Percentiles rank a stretch among this genome's conserved stretches.
These are phyloP conservation scores for Gentiana macrophylla DNA, from an alignment of 257 asterid species.

Conservation along the genomic window DNA sequence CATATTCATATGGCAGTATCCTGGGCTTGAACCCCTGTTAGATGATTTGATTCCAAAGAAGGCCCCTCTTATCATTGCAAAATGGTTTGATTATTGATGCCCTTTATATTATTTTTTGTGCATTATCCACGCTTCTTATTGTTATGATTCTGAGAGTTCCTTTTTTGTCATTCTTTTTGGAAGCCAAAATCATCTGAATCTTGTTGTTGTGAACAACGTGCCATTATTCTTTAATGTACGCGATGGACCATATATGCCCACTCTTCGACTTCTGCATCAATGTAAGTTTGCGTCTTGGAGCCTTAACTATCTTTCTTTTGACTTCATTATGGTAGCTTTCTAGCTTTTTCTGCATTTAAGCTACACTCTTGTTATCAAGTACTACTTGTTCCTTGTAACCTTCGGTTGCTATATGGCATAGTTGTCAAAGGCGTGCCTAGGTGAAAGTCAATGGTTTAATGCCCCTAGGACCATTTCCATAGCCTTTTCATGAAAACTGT, in stretches of 20 bases:
- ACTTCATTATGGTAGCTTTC: no score
- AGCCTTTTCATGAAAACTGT: no score
- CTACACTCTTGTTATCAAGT: no score
- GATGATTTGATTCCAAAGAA: slow-evolving; percentile 94
- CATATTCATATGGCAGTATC: slow-evolving; percentile 50
- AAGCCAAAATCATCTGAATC: slow-evolving; percentile 93
- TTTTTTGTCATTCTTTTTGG: slow-evolving; percentile 11
- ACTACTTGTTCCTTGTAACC: no score
- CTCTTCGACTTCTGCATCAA: slow-evolving; percentile 94
- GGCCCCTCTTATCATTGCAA: slow-evolving; percentile 87
- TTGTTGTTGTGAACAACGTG: slow-evolving; percentile 88
- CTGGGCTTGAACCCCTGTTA: slow-evolving; percentile 75
- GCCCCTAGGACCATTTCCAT: no score
- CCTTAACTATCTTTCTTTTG: not conserved
- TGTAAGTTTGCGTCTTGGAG: slow-evolving; percentile 38
- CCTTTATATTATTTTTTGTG: not conserved
- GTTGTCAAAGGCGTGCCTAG: no score
- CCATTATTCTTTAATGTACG: slow-evolving; percentile 95
- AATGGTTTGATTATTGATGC: slow-evolving; percentile 45
- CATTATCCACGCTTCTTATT: slow-evolving; percentile 5
- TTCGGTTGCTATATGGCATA: no score
- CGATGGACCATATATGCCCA: slow-evolving; percentile 99
- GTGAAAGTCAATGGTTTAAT: no score
- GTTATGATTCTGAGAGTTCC: slow-evolving; percentile 10
- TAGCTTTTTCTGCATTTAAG: no score